These are phyloP conservation scores for Halenospora varia DNA, from an alignment of 495 filamentous ascomycete genomes.

Conservation along the genomic window DNA sequence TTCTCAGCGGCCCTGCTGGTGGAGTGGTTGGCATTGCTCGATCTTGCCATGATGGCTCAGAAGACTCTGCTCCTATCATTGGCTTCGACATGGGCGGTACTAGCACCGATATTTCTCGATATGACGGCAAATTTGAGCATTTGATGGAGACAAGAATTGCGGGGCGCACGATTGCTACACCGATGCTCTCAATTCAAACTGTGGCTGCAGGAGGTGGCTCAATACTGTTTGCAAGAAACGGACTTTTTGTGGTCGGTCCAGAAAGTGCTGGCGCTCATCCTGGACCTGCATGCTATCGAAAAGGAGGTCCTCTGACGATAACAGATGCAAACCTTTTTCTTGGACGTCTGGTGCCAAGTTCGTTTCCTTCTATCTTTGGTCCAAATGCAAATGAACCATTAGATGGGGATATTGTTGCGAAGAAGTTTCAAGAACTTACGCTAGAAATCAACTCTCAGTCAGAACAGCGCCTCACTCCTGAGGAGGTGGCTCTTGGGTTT, in stretches of 20 bases:
- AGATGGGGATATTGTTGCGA: constrained; percentile 18
- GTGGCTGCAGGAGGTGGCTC: constrained; percentile 42
- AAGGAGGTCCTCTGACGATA: constrained; percentile 36
- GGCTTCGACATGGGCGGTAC: constrained; percentile 23
- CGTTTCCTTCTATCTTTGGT: constrained; percentile 31
- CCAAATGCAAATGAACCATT: constrained; percentile 26
- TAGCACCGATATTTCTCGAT: constrained; percentile 31
- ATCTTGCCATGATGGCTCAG: constrained; percentile 27
- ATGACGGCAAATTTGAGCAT: constrained; percentile 29
- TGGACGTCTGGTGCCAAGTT: constrained; percentile 27
- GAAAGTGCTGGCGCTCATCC: constrained; percentile 28
- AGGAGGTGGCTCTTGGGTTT: constrained; percentile 45
- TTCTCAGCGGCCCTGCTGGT: constrained; percentile 57
- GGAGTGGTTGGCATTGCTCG: constrained; percentile 37
- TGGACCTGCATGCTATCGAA: constrained; percentile 34
- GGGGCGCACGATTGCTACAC: constrained; percentile 30
- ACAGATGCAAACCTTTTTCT: constrained; percentile 40
- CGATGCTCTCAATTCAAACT: constrained; percentile 33
- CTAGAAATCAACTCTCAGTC: constrained; percentile 40
- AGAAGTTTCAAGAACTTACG: constrained; percentile 22
- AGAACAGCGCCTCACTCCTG: constrained; percentile 19
- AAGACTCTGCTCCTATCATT: constrained; percentile 3
- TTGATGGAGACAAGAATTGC: constrained; percentile 30
- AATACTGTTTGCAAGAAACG: constrained; percentile 33
- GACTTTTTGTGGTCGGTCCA: constrained; percentile 37